phyloP scores from a whole-genome alignment of 2,329 filamentous ascomycete genomes.

The Microsporum audouinii region DNA sequence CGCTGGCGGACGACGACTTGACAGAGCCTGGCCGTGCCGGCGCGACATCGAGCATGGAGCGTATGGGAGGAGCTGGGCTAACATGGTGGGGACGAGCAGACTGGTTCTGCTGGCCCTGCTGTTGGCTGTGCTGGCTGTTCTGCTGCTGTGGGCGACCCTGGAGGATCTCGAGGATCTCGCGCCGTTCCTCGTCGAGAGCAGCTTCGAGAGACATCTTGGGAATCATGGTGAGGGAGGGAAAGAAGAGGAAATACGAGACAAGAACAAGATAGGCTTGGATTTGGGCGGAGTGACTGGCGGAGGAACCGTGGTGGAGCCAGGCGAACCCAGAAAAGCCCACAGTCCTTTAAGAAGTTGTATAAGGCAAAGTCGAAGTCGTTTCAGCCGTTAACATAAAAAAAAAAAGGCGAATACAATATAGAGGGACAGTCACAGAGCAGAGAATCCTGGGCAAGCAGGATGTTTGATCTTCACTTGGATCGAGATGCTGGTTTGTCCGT shows the following conservation, averaged over 20 bases:
- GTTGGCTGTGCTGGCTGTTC: constrained; percentile 17
- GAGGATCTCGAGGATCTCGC: constrained; percentile 59
- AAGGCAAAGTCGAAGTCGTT: not conserved
- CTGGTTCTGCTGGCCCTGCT: constrained; percentile 20
- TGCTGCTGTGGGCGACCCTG: constrained; percentile 34
- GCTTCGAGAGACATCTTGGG: constrained; percentile 61
- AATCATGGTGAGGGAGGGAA: constrained; percentile 8
- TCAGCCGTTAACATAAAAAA: not conserved
- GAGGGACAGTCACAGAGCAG: not conserved
- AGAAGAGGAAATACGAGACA: not conserved
- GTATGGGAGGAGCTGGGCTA: constrained; percentile 53
- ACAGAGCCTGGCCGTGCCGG: constrained; percentile 35
- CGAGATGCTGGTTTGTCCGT: not conserved
- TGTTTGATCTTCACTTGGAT: not conserved
- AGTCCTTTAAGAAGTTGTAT: not conserved
- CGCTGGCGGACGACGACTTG: constrained; percentile 11
- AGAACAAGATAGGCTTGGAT: not conserved
- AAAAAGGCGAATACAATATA: not conserved
- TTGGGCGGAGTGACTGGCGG: not conserved
- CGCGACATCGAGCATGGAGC: constrained; percentile 55
- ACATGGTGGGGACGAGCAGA: constrained; percentile 42
- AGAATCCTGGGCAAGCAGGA: too few relatives aligned
- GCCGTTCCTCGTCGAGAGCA: constrained; percentile 64
- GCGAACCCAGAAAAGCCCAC: not conserved
- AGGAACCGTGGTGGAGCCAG: not conserved